Base-by-base conservation (phyloP, 2,329 filamentous ascomycete species). In the Sphaerulina vaccinii region DNA sequence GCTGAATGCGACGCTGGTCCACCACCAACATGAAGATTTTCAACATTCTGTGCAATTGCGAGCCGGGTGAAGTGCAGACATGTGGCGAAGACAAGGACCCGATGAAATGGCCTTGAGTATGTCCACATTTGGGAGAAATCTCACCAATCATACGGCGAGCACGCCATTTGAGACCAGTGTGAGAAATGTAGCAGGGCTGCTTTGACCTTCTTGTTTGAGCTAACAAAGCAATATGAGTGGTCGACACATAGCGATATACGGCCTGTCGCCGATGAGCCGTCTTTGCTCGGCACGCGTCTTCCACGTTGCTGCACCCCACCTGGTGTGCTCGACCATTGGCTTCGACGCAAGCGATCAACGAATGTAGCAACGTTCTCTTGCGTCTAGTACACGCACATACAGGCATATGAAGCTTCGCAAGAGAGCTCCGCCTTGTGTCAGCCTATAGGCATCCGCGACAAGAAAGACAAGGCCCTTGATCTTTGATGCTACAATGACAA, bases 391-490 rank as follows among this genome's bases (percentile, higher is more conserved):
- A 21, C 18, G 19, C 15, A 39, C 18, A 18, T 39, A 18, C 36
- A 9, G 8, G 5, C 16, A n/a, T 19, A 39, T 4, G 36, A 10
- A 39, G 16, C 8, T 39, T 6, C 16, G 36, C 18, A 16, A 21
- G 16, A 39, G 16, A 21, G 18, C 45, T 48, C 33, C 38, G 21
- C 21, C 21, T 21, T 21, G 15, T 19, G 22, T 52, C 50, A 37
- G 27, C 37, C 48, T 54, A 49, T 49, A 56, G 51, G 50, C 56
- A 23, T 40, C 35, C 51, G 41, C 41, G 47, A 37, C 41, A 51
- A 50, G 40, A 37, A 37, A 16, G 41, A 27, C 33, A 45, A 46
- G 51, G 40, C 48, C 24, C 38, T 52, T 32, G 55, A 49, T 50
- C 54, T 47, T 40, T 41, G 50, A 50, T 50, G 38, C 47, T 39